Conservation (phyloP, 2,329 filamentous ascomycete species). For the Ophiostoma populinum region DNA sequence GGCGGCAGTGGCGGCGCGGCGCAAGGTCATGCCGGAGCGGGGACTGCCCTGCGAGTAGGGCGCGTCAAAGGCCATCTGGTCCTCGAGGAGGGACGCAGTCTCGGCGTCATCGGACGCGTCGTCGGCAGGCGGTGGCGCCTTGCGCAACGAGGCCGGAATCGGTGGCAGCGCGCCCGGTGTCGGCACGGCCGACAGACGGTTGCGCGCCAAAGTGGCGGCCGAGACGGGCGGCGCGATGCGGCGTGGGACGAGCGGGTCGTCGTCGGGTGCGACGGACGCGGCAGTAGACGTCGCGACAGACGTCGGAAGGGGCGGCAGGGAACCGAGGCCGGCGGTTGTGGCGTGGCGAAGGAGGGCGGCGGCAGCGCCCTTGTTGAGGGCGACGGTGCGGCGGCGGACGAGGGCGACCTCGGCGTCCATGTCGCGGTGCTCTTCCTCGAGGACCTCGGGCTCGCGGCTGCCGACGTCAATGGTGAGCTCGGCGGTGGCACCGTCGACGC, state of each 20-base stretch:
- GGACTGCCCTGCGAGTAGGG: slow-evolving; percentile 59
- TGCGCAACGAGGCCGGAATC: background rate
- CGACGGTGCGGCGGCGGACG: slow-evolving; percentile 55
- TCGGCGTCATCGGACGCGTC: slow-evolving; percentile 20
- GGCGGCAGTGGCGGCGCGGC: slow-evolving; percentile 59
- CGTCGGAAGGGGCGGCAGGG: background rate
- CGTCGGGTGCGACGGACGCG: slow-evolving; percentile 14
- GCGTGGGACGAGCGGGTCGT: slow-evolving; percentile 36
- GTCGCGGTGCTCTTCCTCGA: slow-evolving; percentile 59
- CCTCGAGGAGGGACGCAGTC: slow-evolving; percentile 30
- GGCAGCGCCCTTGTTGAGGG: slow-evolving; percentile 37
- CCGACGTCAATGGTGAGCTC: slow-evolving; percentile 60
- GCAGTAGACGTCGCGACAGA: background rate
- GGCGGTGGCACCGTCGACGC: slow-evolving; percentile 34
- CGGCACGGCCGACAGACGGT: slow-evolving; percentile 4
- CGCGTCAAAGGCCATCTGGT: slow-evolving; percentile 44
- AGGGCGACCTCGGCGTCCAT: slow-evolving; percentile 66
- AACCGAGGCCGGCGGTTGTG: slow-evolving; percentile 21
- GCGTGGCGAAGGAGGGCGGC: slow-evolving; percentile 30
- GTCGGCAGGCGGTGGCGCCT: background rate
- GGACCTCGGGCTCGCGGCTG: slow-evolving; percentile 46
- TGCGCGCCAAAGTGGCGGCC: background rate
- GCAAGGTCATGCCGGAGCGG: slow-evolving; percentile 51
- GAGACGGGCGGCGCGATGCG: slow-evolving; percentile 23
- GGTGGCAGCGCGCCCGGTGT: slow-evolving; percentile 7